phyloP scores from a whole-genome alignment of 768 basidiomycete species.

The Pleurotus eryngii region DNA sequence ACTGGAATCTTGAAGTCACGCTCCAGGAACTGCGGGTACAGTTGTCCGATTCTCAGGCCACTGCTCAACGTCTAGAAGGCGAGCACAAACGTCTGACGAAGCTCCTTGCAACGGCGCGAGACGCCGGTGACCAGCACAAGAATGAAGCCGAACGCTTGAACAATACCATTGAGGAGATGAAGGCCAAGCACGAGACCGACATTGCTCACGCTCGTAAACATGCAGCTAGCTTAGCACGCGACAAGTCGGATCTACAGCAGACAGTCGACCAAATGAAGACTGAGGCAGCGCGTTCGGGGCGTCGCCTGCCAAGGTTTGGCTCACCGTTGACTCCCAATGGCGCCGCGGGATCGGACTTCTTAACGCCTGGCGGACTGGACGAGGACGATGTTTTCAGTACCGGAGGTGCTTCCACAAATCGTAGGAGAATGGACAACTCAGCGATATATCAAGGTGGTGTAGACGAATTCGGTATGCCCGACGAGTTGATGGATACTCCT shows the following conservation, averaged over 20 bases:
- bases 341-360: conserved; percentile 37
- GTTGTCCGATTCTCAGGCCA: conserved; percentile 60
- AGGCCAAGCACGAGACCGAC: conserved; percentile 91
- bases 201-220: conserved; percentile 88
- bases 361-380: conserved; percentile 56
- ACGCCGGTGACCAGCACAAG: conserved; percentile 80
- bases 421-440: conserved; percentile 47
- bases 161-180: conserved; percentile 64
- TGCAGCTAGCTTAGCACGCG: conserved; percentile 82
- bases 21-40: conserved; percentile 82
- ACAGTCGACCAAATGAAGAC: conserved; percentile 73
- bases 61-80: conserved; percentile 66
- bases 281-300: conserved; percentile 63
- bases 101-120: conserved; percentile 67
- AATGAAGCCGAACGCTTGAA: conserved; percentile 77
- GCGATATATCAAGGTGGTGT: conserved; percentile 30
- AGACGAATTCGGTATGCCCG: conserved; percentile 36
- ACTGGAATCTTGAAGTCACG: conserved; percentile 96
- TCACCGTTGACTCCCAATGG: conserved; percentile 73
- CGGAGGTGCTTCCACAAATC: conserved; percentile 61
- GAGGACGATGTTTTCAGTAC: conserved; percentile 64
- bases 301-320: conserved; percentile 61
- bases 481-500: conserved; percentile 49
- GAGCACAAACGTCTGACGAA: conserved; percentile 83
- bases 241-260: conserved; percentile 89